These are phyloP conservation scores for Suhomyces choctaworum DNA, from an alignment of 1,139 yeast genomes.

Conservation along the genomic window DNA sequence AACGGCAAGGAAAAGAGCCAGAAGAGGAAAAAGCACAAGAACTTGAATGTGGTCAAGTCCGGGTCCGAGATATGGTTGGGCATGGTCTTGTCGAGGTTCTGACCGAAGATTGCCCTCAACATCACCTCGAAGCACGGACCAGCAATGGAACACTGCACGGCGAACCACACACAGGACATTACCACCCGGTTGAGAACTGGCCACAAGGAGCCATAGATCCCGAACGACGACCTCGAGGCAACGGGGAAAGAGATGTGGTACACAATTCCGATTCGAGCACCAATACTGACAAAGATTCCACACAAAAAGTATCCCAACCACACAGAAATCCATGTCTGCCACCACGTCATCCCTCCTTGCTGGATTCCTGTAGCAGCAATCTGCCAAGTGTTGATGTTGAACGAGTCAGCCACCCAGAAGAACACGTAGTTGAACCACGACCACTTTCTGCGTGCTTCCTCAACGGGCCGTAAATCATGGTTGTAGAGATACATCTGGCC, in stretches of 20 bases:
- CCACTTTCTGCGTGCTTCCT: conserved; percentile 69
- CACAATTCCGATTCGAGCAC: conserved; percentile 70
- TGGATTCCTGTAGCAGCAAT: conserved; percentile 82
- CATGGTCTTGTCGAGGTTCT: conserved; percentile 48
- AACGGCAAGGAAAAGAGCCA: conserved; percentile 79
- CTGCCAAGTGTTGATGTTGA: conserved; percentile 88
- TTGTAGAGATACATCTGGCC: conserved; percentile 65
- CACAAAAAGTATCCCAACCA: conserved; percentile 70
- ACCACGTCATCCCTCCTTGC: conserved; percentile 74
- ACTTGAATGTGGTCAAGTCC: conserved; percentile 64
- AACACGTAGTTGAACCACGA: conserved; percentile 75
- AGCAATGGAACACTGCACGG: conserved; percentile 81
- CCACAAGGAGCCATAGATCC: conserved; percentile 78
- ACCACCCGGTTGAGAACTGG: conserved; percentile 78
- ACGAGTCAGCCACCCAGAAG: conserved; percentile 86
- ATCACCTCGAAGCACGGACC: conserved; percentile 78
- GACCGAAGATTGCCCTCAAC: conserved; percentile 67
- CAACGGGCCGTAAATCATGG: conserved; percentile 76
- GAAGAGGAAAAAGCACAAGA: conserved; percentile 73
- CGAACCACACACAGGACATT: conserved; percentile 83
- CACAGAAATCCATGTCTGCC: conserved; percentile 86
- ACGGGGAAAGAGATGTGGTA: conserved; percentile 82
- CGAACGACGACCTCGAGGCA: conserved; percentile 70
- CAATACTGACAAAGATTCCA: conserved; percentile 60
- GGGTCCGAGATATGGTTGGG: conserved; percentile 55